Conservation (phyloP, 2,329 filamentous ascomycete species). For the Mycosphaerella arachidis region DNA sequence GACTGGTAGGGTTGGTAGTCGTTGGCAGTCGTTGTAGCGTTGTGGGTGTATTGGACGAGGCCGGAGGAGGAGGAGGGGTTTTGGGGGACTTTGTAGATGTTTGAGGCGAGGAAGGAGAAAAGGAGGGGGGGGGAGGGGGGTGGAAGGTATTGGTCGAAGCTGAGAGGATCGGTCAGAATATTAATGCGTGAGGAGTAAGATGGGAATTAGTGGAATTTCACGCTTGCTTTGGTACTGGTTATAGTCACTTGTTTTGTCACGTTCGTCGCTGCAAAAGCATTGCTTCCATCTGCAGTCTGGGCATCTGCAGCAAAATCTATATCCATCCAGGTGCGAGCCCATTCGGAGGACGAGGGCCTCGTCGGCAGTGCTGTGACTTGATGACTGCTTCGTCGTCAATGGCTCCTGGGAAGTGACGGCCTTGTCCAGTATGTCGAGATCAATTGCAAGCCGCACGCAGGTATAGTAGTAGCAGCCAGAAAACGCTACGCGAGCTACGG, state of each 20-base stretch:
- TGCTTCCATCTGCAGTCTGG: background rate
- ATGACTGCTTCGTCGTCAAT: background rate
- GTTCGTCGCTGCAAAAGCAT: background rate
- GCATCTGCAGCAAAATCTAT: conserved; percentile 2
- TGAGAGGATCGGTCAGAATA: background rate
- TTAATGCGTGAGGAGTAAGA: background rate
- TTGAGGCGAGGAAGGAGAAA: conserved; percentile 11
- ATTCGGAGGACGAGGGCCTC: conserved; percentile 6
- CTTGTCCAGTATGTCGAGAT: conserved; percentile 7
- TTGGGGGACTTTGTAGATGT: conserved; percentile 8
- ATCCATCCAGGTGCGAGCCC: background rate
- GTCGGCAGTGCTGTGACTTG: background rate
- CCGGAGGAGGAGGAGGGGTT: conserved; percentile 6
- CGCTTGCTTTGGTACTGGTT: conserved; percentile 1
- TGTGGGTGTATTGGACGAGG: conserved; percentile 13
- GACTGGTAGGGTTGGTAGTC: conserved; percentile 15
- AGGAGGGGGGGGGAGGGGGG: conserved; percentile 7
- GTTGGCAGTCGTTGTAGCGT: conserved; percentile 11
- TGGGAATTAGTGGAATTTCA: conserved; percentile 4
- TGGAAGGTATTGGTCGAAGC: conserved; percentile 12
- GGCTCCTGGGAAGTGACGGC: background rate
- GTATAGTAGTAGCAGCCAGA: background rate
- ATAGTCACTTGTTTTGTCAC: background rate
- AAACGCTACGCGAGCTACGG: background rate
- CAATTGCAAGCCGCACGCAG: conserved; percentile 4